Conservation (phyloP, 2,329 filamentous ascomycete species). For the Drechslera avenae region DNA sequence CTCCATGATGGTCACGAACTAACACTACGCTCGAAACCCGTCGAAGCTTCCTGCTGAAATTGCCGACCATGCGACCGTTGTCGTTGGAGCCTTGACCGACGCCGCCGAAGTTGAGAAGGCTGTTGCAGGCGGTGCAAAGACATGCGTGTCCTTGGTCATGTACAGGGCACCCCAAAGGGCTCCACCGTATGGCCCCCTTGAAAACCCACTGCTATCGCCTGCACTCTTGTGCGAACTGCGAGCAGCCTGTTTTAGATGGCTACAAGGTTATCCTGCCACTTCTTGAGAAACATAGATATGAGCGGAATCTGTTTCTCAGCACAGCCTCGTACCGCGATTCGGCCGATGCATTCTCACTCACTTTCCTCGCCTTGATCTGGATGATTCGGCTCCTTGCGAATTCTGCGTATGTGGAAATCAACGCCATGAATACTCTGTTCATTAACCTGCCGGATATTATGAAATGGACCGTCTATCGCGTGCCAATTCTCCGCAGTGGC, state of each 20-base stretch:
- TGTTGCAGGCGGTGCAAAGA: slow-evolving; percentile 10
- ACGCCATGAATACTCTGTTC: slow-evolving; percentile 2
- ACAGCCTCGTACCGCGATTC: slow-evolving; percentile 13
- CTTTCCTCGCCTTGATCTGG: slow-evolving; percentile 6
- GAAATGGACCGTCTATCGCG: slow-evolving; percentile 16
- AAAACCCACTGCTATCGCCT: no score
- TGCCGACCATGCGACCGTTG: slow-evolving; percentile 4
- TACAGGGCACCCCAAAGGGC: not conserved
- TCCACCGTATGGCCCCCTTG: no score
- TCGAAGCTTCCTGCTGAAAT: slow-evolving; percentile 17
- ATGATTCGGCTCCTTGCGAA: slow-evolving; percentile 7
- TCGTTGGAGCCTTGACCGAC: slow-evolving; percentile 7
- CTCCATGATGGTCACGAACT: slow-evolving; percentile 14
- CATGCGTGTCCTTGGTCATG: slow-evolving; percentile 14
- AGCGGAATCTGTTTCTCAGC: slow-evolving; percentile 7
- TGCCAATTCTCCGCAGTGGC: slow-evolving; percentile 12
- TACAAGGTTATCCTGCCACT: slow-evolving; percentile 13
- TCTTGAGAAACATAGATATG: slow-evolving; percentile 11
- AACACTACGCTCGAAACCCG: slow-evolving; percentile 17
- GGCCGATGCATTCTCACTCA: slow-evolving; percentile 8
- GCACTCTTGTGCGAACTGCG: no score
- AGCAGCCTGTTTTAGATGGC: slow-evolving; percentile 9
- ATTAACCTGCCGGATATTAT: not conserved
- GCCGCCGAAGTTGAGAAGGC: slow-evolving; percentile 9
- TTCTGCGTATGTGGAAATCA: slow-evolving; percentile 16